These are phyloP conservation scores for Colletotrichum sp. DNA, from an alignment of 2,329 filamentous ascomycete species.

Conservation along the genomic window DNA sequence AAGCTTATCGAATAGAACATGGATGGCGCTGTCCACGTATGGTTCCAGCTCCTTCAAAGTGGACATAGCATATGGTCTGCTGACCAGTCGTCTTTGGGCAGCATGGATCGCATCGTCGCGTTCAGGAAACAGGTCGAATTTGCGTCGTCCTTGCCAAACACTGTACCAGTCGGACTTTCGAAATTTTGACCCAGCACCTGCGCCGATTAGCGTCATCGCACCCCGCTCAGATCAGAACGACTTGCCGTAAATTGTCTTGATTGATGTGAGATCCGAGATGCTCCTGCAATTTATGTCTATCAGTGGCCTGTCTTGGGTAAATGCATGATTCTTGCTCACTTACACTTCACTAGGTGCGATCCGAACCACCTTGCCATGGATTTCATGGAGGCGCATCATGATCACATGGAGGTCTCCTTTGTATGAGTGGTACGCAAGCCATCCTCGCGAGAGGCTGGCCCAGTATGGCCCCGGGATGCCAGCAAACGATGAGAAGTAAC, in stretches of 20 bases:
- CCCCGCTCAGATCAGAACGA: not conserved
- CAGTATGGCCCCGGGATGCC: not conserved
- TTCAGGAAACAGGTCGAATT: slow-evolving; percentile 3
- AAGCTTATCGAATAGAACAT: not conserved
- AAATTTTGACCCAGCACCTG: slow-evolving; percentile 4
- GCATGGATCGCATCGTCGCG: not conserved
- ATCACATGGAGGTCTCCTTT: slow-evolving; percentile 1
- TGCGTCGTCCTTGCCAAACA: slow-evolving; percentile 4
- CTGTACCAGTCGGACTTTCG: slow-evolving; percentile 3
- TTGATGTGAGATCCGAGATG: not conserved
- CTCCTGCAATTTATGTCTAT: not conserved
- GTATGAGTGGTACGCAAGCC: not conserved
- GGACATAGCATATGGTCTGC: not conserved
- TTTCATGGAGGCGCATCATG: not conserved
- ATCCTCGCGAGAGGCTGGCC: not conserved
- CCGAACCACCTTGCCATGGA: not conserved
- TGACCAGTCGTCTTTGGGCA: not conserved
- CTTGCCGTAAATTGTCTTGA: slow-evolving; percentile 2
- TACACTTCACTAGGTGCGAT: slow-evolving; percentile 2
- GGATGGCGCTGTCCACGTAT: slow-evolving; percentile 1
- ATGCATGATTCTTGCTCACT: not conserved
- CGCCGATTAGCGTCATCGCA: not conserved
- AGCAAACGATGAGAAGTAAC: not conserved
- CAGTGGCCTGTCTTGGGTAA: not conserved
- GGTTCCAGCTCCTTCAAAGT: slow-evolving; percentile 1